Conservation (phyloP, 345 rosid species). For the Streptanthus diversifolius region DNA sequence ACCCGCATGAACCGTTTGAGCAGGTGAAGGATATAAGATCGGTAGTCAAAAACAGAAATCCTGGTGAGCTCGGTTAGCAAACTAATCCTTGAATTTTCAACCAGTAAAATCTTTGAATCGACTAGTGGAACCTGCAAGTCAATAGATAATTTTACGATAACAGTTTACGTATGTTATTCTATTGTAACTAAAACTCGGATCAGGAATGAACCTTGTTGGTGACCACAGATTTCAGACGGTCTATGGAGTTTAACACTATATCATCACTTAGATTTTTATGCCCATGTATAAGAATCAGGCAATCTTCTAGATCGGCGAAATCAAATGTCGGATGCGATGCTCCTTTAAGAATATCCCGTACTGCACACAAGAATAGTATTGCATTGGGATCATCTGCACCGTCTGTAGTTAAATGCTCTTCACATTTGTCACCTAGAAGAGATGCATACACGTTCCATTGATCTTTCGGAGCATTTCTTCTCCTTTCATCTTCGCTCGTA, state of each 20-base stretch:
- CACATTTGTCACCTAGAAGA: conserved; percentile 11
- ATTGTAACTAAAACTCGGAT: not conserved
- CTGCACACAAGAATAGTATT: not conserved
- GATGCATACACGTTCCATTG: conserved; percentile 25
- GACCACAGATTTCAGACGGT: not conserved
- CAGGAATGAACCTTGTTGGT: not conserved
- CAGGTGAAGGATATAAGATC: not conserved
- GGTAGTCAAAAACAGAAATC: conserved; percentile 7
- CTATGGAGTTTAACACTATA: not conserved
- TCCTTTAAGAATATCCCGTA: conserved; percentile 19
- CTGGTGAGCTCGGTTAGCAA: not conserved
- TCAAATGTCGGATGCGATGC: not conserved
- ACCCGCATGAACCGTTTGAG: not conserved
- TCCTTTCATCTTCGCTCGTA: conserved; percentile 8
- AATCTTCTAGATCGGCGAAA: not conserved
- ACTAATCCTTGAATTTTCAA: not conserved
- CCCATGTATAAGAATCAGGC: conserved; percentile 7
- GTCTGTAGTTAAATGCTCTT: not conserved
- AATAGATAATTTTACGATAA: not conserved
- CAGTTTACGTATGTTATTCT: not conserved
- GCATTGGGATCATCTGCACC: not conserved
- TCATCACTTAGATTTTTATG: conserved; percentile 10
- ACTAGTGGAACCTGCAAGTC: not conserved
- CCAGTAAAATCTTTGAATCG: conserved; percentile 22
- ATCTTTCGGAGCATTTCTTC: conserved; percentile 13